phyloP scores from a whole-genome alignment of 2,329 filamentous ascomycete genomes.

The Xylaria polymorpha region DNA sequence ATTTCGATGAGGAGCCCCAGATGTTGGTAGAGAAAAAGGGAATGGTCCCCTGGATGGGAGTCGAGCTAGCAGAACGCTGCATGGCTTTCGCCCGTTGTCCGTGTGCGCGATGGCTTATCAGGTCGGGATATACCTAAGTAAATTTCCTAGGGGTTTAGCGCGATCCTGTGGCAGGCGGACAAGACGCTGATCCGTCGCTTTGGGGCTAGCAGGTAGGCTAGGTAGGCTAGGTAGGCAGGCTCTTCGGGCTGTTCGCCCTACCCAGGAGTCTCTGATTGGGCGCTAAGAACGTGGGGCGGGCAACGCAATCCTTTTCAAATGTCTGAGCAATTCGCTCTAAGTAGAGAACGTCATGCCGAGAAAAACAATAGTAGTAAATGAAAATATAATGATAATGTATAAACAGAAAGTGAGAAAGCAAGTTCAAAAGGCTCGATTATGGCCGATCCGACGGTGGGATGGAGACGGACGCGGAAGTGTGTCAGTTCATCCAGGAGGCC shows the following conservation, averaged over 20 bases:
- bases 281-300: conserved; percentile 18
- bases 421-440: not conserved
- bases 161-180: conserved; percentile 29
- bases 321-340: not conserved
- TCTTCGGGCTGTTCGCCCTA: conserved; percentile 6
- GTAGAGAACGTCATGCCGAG: not conserved
- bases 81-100: conserved; percentile 30
- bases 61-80: conserved; percentile 37
- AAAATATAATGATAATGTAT: not conserved
- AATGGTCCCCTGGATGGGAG: conserved; percentile 37
- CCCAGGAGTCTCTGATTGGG: conserved; percentile 26
- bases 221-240: not conserved
- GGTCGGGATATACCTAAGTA: conserved; percentile 23
- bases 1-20: conserved; percentile 43
- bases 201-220: conserved; percentile 2
- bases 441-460: not conserved
- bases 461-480: conserved; percentile 19
- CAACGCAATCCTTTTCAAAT: conserved; percentile 15
- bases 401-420: not conserved
- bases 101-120: conserved; percentile 21
- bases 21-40: conserved; percentile 49
- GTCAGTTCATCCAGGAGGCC: conserved; percentile 20
- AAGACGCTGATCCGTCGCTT: conserved; percentile 23
- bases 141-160: conserved; percentile 36
- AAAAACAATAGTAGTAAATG: not conserved